Percentiles rank a stretch among this genome's conserved stretches.
Conservation (phyloP, 129 eudicot genomes). For the Centrapalus pauciflorus region DNA sequence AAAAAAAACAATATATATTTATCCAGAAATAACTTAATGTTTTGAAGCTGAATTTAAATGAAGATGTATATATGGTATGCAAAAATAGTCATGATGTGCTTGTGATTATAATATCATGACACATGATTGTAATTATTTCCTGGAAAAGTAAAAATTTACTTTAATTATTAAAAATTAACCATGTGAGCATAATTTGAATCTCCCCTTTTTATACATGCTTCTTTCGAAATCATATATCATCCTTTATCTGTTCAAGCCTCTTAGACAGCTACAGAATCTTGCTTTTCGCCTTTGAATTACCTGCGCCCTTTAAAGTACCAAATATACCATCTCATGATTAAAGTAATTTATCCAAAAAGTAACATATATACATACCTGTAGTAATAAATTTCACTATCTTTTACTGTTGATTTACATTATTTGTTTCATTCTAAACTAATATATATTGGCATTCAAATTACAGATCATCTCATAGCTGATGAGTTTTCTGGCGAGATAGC, state of each 20-base stretch:
- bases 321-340: slow-evolving; percentile 30
- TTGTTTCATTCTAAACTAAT: slow-evolving; percentile 15
- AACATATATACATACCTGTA: background rate
- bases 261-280: slow-evolving; percentile 33
- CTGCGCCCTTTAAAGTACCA: slow-evolving; percentile 35
- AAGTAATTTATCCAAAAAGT: slow-evolving; percentile 38
- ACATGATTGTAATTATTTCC: slow-evolving; percentile 27
- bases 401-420: background rate
- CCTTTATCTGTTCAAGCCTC: slow-evolving; percentile 18
- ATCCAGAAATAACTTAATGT: too few species aligned
- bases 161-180: slow-evolving; percentile 22
- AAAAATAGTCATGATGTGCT: slow-evolving; percentile 18
- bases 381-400: slow-evolving; percentile 14
- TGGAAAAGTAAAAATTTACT: slow-evolving; percentile 20
- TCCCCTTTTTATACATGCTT: slow-evolving; percentile 34
- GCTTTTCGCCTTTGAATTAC: slow-evolving; percentile 44
- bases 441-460: background rate
- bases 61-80: background rate
- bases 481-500: slow-evolving; percentile 93
- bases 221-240: slow-evolving; percentile 1
- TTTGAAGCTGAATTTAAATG: too few species aligned
- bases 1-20: too few species aligned
- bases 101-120: slow-evolving; percentile 39
- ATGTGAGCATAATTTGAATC: slow-evolving; percentile 28
- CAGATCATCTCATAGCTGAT: slow-evolving; percentile 84